These are phyloP conservation scores for Reticulascus tulasneorum DNA, from an alignment of 2,329 filamentous ascomycete species.

Conservation along the genomic window DNA sequence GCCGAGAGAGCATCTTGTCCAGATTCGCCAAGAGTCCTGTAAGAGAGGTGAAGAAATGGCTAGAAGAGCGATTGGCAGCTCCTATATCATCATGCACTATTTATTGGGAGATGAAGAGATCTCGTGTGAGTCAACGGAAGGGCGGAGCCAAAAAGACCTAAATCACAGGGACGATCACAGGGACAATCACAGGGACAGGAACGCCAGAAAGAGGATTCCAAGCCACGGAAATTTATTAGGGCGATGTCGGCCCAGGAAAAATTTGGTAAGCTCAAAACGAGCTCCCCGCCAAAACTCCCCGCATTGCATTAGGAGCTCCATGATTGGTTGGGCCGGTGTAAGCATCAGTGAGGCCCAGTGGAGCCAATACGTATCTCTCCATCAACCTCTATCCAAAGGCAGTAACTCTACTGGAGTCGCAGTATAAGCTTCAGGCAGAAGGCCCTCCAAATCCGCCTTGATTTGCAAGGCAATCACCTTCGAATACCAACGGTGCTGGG, in stretches of 20 bases:
- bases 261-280: conserved; percentile 14
- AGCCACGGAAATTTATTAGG: conserved; percentile 17
- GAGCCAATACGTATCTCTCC: too few relatives aligned
- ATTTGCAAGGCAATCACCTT: conserved; percentile 28
- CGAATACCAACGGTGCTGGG: conserved; percentile 29
- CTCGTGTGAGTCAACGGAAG: conserved; percentile 15
- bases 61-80: conserved; percentile 1
- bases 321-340: conserved; percentile 18
- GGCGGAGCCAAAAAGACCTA: conserved; percentile 7
- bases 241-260: conserved; percentile 27
- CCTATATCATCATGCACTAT: too few relatives aligned
- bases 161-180: too few relatives aligned
- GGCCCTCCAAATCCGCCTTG: conserved; percentile 27
- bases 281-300: conserved; percentile 20
- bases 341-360: too few relatives aligned
- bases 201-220: conserved; percentile 6
- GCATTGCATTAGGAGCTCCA: conserved; percentile 20
- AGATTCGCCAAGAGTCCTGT: conserved; percentile 5
- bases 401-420: too few relatives aligned
- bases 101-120: conserved; percentile 4
- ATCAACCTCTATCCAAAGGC: too few relatives aligned
- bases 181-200: conserved; percentile 25
- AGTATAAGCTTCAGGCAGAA: conserved; percentile 22
- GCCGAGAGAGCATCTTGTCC: conserved; percentile 17
- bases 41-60: conserved; percentile 1